phyloP scores from a whole-genome alignment of 2,329 filamentous ascomycete genomes.

The Pseudogymnoascus sp. region DNA sequence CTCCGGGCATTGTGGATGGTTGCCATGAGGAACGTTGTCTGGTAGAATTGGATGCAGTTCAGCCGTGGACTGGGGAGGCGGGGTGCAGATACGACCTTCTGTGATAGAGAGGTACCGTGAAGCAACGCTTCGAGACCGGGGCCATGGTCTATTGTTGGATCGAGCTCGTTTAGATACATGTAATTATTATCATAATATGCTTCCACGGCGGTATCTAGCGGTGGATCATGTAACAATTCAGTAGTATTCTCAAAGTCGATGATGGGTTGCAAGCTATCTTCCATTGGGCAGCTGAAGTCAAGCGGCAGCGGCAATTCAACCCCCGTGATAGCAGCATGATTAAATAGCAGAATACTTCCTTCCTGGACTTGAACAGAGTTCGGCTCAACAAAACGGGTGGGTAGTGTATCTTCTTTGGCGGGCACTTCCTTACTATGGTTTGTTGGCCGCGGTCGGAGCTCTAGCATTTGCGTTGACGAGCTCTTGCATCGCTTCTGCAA shows the following conservation, averaged over 20 bases:
- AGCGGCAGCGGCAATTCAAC: neutral
- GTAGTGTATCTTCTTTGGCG: neutral
- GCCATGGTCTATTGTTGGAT: neutral
- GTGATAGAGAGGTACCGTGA: neutral
- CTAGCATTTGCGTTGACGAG: neutral
- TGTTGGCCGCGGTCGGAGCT: neutral
- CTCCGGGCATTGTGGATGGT: conserved; percentile 24
- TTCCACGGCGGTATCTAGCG: neutral
- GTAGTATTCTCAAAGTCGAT: neutral
- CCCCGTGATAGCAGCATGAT: neutral
- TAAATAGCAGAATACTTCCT: neutral
- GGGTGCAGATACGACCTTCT: neutral
- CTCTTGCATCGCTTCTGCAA: neutral
- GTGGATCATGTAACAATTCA: neutral
- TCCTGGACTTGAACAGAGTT: neutral
- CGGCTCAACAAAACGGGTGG: neutral
- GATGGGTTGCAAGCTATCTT: neutral
- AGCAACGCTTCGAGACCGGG: neutral
- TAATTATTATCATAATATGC: neutral
- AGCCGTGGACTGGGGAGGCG: conserved; percentile 9
- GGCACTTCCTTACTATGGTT: neutral
- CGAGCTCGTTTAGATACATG: neutral
- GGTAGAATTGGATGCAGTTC: conserved; percentile 17
- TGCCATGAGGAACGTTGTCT: conserved; percentile 20
- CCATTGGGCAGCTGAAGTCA: neutral